Evolutionary conservation across 768 basidiomycete genomes (phyloP).

Genomic region (Astraeus odoratus): DNA sequence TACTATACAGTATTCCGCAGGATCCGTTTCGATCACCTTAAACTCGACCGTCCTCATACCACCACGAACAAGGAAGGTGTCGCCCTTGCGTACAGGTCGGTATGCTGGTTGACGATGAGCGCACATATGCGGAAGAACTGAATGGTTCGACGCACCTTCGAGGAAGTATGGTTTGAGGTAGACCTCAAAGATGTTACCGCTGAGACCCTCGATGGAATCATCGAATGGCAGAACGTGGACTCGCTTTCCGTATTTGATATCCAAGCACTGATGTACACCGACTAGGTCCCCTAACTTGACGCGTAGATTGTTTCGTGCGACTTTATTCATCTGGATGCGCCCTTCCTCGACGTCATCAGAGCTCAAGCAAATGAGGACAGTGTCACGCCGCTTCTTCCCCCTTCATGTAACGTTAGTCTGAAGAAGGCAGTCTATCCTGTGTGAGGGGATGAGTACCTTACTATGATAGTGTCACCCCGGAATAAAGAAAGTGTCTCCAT

Average conservation of each 20-base stretch:
- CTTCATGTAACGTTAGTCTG: slow-evolving; percentile 31
- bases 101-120: slow-evolving; percentile 48
- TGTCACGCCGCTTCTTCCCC: slow-evolving; percentile 96
- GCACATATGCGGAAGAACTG: background rate
- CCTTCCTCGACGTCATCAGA: slow-evolving; percentile 98
- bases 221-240: slow-evolving; percentile 97
- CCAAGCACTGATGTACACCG: slow-evolving; percentile 91
- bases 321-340: slow-evolving; percentile 98
- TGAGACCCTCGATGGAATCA: slow-evolving; percentile 95
- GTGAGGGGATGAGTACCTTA: slow-evolving; percentile 50
- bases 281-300: slow-evolving; percentile 97
- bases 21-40: slow-evolving; percentile 98
- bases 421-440: background rate
- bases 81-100: slow-evolving; percentile 92
- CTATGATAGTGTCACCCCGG: slow-evolving; percentile 94
- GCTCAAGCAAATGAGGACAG: slow-evolving; percentile 93
- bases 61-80: slow-evolving; percentile 98
- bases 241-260: slow-evolving; percentile 99
- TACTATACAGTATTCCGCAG: slow-evolving; percentile 96
- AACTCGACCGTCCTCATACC: slow-evolving; percentile 99
- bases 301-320: slow-evolving; percentile 97
- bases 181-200: slow-evolving; percentile 97
- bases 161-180: slow-evolving; percentile 99
- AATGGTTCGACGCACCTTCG: slow-evolving; percentile 50
- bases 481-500: slow-evolving; percentile 94